Base-by-base conservation (phyloP, 441 rosid genomes). In the Geranium incanum region DNA sequence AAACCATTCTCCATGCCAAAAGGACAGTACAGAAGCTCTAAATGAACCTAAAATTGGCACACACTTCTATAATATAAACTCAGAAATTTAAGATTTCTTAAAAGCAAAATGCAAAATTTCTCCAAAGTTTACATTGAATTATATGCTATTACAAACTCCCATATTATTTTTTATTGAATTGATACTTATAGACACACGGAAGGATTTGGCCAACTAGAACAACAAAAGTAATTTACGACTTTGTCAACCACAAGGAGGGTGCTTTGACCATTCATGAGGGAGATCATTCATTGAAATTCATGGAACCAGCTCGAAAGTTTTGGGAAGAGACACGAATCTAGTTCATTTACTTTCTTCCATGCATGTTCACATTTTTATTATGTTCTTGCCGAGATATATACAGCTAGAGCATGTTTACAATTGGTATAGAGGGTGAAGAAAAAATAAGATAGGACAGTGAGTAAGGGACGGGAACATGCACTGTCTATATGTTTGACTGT, bases 11-110 rank as follows among this genome's bases (percentile, higher is more conserved):
- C 80, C 76, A 73, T 70, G 48, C 76, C 80, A 0, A 38, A 65
- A 45, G 77, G 80, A 52, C 74, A 77, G 64, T 73, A 77, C 65
- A 77, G 23, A 59, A 77, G 76, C 74, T 77, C 80, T 68, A 77
- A 48, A 52, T 77, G 74, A 68, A 77, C 80, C 80, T 77, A 66
- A 9, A 39, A 55, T 11, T 45, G 39, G 36, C 38, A 65, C 1
- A 9, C 1, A 36, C 19, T 64, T n/a, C 6, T 65, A 5, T 28
- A 28, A 28, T 28, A 28, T 28, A 28, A 28, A 28, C 33, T 28
- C 33, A 28, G 33, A 28, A 28, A 28, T 28, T 28, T 28, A 28
- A 28, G 33, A 28, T 28, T 28, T 28, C 33, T 28, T 28, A 28
- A 28, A 28, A 28, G 33, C 33, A 60, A 13, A 60, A 21, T 60